Base-by-base conservation (phyloP, 352 stramenopile species). In the Detonula confervacea region DNA sequence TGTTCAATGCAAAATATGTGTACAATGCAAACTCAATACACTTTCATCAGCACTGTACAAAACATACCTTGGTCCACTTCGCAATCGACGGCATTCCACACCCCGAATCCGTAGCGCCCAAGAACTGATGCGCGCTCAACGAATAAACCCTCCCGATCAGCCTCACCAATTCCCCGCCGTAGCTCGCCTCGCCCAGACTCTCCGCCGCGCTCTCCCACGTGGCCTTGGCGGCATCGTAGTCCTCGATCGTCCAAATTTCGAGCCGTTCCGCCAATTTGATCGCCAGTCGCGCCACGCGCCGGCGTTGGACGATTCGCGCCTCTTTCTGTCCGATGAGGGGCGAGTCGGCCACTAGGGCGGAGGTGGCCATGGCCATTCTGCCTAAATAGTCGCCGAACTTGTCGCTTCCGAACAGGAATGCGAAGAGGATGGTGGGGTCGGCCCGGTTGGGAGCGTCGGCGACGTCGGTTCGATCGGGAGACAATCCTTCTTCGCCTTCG, bases 361-460 rank as follows among this genome's bases (percentile, higher is more conserved):
- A 84, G 9, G 86, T 93, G 22, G 89, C 84, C 18, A 92, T 87
- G 8, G 93, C 86, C 30, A 96, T 73, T 22, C 89, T 75, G 56
- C 93, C 93, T 51, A 95, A 54, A 62, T 92, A 95, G 67, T 92
- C 67, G 52, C 90, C 81, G 64, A 96, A 96, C 65, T 94, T 90
- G 64, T 95, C 91, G 44, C 77, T 92, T 35, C 93, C 93, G 84
- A 96, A 96, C 49, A 96, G 86, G 77, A 95, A 95, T 35, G 92
- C 89, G 77, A 94, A 95, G 9, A 96, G 72, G n/a, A 95, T 70
- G 24, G 87, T 63, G 42, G 90, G 83, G 73, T 95, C 92, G 37
- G 93, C 70, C 14, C 88, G 78, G n/a, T 57, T n/a, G 12, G 69
- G 44, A 47, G 66, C 67, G 37, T 71, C 73, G 30, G 81, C 87